These are phyloP conservation scores for Serendipita sp. DNA, from an alignment of 768 basidiomycete species.

Conservation along the genomic window DNA sequence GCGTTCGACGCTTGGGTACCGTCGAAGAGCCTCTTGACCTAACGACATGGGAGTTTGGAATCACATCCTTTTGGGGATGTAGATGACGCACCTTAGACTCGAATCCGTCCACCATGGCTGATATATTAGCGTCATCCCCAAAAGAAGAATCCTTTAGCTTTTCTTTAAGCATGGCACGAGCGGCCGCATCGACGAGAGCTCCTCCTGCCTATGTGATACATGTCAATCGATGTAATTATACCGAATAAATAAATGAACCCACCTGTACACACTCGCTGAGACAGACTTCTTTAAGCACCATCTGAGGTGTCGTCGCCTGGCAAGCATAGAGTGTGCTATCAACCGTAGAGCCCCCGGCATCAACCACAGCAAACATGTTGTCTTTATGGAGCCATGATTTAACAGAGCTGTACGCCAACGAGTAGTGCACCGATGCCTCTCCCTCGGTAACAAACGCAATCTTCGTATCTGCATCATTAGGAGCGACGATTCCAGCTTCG, in stretches of 20 bases:
- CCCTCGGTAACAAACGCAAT: conserved; percentile 5
- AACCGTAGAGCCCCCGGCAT: conserved; percentile 6
- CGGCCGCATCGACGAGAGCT: not conserved
- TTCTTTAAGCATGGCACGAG: not conserved
- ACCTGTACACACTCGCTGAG: conserved; percentile 3
- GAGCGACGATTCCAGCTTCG: not conserved
- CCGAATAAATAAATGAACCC: not conserved
- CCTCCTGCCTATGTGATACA: not conserved
- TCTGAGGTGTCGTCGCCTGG: not conserved
- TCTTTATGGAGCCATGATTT: not conserved
- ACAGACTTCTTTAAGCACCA: conserved; percentile 5
- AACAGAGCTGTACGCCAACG: not conserved
- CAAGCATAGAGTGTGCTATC: conserved; percentile 5
- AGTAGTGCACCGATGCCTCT: conserved; percentile 8
- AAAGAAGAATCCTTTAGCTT: not conserved
- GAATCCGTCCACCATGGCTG: not conserved
- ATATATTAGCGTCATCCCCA: not conserved
- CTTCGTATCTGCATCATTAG: not conserved
- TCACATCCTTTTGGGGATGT: no score
- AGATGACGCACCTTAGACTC: not conserved
- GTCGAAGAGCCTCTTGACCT: not conserved
- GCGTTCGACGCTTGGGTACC: not conserved
- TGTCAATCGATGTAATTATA: not conserved
- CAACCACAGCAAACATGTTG: not conserved
- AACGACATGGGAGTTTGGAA: not conserved